A percentile compares a stretch with the other conserved stretches of the same genome.
These are phyloP conservation scores for Buxus sempervirens DNA, from an alignment of 164 flowering plant genomes.

Conservation along the genomic window DNA sequence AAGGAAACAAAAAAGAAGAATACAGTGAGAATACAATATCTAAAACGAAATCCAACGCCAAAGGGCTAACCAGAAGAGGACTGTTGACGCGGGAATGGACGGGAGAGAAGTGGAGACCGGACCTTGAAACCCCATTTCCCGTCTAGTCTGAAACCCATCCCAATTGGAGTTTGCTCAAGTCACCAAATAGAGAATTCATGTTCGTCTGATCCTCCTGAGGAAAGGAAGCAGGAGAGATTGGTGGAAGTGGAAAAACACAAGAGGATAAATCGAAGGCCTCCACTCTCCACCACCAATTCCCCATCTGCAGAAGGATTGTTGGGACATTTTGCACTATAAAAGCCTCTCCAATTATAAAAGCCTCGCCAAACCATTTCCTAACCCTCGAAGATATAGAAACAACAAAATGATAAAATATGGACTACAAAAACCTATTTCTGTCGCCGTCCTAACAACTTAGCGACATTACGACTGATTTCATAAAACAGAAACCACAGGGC, in stretches of 20 bases:
- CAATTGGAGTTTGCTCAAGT: slow-evolving; percentile 20
- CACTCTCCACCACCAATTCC: slow-evolving; percentile 43
- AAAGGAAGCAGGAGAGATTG: not conserved
- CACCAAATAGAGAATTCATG: slow-evolving; percentile 2
- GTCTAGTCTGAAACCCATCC: slow-evolving; percentile 42
- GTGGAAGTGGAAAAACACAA: not conserved
- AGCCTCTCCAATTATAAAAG: not conserved
- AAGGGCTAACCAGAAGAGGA: slow-evolving; percentile 39
- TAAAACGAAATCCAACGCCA: not conserved
- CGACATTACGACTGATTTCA: not conserved
- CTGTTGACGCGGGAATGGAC: slow-evolving; percentile 27
- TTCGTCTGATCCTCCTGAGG: not conserved
- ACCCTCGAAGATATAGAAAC: not conserved
- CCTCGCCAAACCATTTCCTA: not conserved
- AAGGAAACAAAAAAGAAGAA: not conserved
- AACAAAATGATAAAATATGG: too few species aligned
- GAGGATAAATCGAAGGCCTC: slow-evolving; percentile 5
- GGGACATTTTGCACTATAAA: not conserved
- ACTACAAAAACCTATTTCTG: not conserved
- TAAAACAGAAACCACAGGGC: not conserved
- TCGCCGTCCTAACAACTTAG: not conserved
- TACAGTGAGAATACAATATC: not conserved
- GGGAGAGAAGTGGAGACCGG: slow-evolving; percentile 32
- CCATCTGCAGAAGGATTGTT: slow-evolving; percentile 28
- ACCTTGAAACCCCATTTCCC: slow-evolving; percentile 42